Conservation (phyloP, 495 filamentous ascomycete species). For the Pseudomonodictys pantanalensis region DNA sequence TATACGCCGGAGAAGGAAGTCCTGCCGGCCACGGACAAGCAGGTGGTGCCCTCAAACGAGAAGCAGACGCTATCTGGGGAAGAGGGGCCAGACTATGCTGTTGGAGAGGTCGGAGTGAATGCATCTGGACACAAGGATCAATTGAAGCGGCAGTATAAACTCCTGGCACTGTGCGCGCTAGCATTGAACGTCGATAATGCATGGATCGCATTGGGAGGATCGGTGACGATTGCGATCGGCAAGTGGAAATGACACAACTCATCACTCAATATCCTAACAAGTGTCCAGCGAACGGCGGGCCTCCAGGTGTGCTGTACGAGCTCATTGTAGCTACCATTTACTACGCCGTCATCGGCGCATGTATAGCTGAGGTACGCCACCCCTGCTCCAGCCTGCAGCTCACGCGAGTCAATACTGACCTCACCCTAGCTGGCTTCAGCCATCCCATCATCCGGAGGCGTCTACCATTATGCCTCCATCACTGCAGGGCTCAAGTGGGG, state of each 20-base stretch:
- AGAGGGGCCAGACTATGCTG: background rate
- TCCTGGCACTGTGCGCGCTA: conserved; percentile 51
- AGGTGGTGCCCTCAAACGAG: no score
- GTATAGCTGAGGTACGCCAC: conserved; percentile 33
- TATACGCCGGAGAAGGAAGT: no score
- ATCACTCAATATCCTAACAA: background rate
- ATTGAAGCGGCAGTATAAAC: conserved; percentile 54
- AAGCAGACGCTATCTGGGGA: background rate
- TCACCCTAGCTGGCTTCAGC: conserved; percentile 65
- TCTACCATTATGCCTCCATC: conserved; percentile 82
- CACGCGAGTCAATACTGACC: background rate
- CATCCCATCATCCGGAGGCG: conserved; percentile 73
- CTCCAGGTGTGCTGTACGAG: conserved; percentile 29
- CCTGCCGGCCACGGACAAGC: no score
- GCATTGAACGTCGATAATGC: conserved; percentile 53
- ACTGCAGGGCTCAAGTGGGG: conserved; percentile 68
- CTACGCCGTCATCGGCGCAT: conserved; percentile 29
- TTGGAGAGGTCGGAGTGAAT: conserved; percentile 36
- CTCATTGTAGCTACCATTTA: conserved; percentile 29
- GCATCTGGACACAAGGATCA: conserved; percentile 57
- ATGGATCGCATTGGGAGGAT: conserved; percentile 55
- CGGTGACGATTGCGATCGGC: conserved; percentile 54
- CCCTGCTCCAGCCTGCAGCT: background rate
- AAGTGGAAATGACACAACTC: conserved; percentile 20
- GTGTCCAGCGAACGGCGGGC: conserved; percentile 35